Conservation (phyloP, 1,284 basidiomycete species). For the Heterobasidion irregulare region DNA sequence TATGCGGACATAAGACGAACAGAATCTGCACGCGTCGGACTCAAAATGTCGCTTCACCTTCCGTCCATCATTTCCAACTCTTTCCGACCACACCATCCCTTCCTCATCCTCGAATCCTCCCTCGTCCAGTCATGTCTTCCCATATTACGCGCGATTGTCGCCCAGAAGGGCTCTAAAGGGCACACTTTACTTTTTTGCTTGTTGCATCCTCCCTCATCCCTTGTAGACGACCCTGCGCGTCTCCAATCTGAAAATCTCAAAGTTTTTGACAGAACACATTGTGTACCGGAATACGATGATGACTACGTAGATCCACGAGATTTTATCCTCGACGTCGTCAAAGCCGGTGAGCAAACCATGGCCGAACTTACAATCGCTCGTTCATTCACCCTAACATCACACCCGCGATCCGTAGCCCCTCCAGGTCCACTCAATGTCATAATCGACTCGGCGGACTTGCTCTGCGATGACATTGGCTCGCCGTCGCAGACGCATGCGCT, state of each 20-base stretch:
- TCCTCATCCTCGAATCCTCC: slow-evolving; percentile 61
- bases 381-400: background rate
- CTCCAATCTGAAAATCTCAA: slow-evolving; percentile 21
- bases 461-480: slow-evolving; percentile 50
- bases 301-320: slow-evolving; percentile 22
- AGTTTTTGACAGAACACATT: slow-evolving; percentile 43
- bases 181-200: slow-evolving; percentile 49
- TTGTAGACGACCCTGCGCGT: slow-evolving; percentile 20
- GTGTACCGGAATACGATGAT: slow-evolving; percentile 47
- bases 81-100: slow-evolving; percentile 31
- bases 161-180: slow-evolving; percentile 16
- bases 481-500: slow-evolving; percentile 41
- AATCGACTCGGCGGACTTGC: slow-evolving; percentile 61
- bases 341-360: slow-evolving; percentile 32
- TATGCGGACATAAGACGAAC: too few species aligned
- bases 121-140: slow-evolving; percentile 53
- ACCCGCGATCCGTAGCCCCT: slow-evolving; percentile 21
- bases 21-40: background rate
- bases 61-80: slow-evolving; percentile 27
- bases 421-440: slow-evolving; percentile 42
- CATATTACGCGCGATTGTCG: slow-evolving; percentile 36
- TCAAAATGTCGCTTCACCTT: slow-evolving; percentile 26
- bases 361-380: background rate
- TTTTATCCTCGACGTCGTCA: slow-evolving; percentile 34
- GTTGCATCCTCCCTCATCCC: slow-evolving; percentile 44